phyloP scores from a whole-genome alignment of 495 filamentous ascomycete genomes.

The Neurospora sp. region DNA sequence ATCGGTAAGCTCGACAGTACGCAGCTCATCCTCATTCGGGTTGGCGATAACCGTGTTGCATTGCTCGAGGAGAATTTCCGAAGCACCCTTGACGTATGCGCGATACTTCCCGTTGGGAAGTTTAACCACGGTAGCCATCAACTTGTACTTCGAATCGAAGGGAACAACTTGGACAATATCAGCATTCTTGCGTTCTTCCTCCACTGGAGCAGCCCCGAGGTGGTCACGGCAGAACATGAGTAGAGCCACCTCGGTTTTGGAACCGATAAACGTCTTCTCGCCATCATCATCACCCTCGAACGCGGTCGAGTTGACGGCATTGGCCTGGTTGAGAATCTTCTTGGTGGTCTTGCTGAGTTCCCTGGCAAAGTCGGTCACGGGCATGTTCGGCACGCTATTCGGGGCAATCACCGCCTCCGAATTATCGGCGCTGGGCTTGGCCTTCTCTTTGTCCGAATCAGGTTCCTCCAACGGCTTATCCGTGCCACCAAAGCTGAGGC shows the following conservation, averaged over 20 bases:
- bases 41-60: slow-evolving; percentile 60
- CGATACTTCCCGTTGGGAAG: slow-evolving; percentile 53
- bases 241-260: slow-evolving; percentile 83
- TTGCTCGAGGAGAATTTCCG: slow-evolving; percentile 67
- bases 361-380: slow-evolving; percentile 20
- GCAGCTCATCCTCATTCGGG: slow-evolving; percentile 46
- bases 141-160: slow-evolving; percentile 79
- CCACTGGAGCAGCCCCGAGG: slow-evolving; percentile 59
- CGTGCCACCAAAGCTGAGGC: slow-evolving; percentile 49
- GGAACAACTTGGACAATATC: slow-evolving; percentile 65
- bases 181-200: slow-evolving; percentile 60
- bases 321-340: slow-evolving; percentile 57
- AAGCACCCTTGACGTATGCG: slow-evolving; percentile 77
- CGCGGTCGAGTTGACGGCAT: slow-evolving; percentile 78
- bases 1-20: slow-evolving; percentile 42
- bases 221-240: slow-evolving; percentile 62
- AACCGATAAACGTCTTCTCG: slow-evolving; percentile 65
- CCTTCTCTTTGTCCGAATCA: slow-evolving; percentile 1
- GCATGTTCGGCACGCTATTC: slow-evolving; percentile 22
- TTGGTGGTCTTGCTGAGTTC: slow-evolving; percentile 49
- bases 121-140: slow-evolving; percentile 70
- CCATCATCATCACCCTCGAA: slow-evolving; percentile 79
- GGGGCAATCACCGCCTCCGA: neutral
- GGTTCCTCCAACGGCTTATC: slow-evolving; percentile 20
- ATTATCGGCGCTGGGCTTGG: neutral